phyloP scores from a whole-genome alignment of 805 yeast genomes.

The Kazachstania viticola region DNA sequence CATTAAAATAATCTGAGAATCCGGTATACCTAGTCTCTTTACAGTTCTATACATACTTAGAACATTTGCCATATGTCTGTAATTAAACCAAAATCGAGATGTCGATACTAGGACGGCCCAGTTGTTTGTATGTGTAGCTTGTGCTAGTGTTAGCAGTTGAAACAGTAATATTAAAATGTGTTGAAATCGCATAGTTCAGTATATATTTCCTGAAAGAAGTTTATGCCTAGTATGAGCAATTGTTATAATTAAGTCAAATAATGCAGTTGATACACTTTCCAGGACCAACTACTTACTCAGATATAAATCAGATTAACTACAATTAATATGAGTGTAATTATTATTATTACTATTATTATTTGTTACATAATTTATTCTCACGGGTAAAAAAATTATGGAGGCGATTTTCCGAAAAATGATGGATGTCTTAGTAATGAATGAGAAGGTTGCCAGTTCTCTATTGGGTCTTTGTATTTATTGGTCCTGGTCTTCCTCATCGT shows the following conservation, averaged over 20 bases:
- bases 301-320: no score
- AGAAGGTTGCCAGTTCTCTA: not conserved
- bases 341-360: no score
- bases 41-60: slow-evolving; percentile 91
- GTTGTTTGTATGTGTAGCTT: slow-evolving; percentile 42
- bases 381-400: no score
- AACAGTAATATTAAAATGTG: slow-evolving; percentile 1
- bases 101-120: slow-evolving; percentile 91
- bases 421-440: not conserved
- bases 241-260: no score
- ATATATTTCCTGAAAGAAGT: no score
- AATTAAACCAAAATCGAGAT: slow-evolving; percentile 96
- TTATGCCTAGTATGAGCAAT: no score
- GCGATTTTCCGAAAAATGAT: no score
- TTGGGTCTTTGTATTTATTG: not conserved
- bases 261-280: no score
- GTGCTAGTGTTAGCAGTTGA: slow-evolving; percentile 1
- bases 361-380: no score
- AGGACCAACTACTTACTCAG: no score
- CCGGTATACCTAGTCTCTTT: slow-evolving; percentile 92
- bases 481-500: slow-evolving; percentile 1
- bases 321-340: no score
- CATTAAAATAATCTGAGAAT: slow-evolving; percentile 93
- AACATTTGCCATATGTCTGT: slow-evolving; percentile 95
- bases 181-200: no score